Evolutionary conservation across 2,329 filamentous ascomycete species (phyloP).

Genomic region (Ophiostoma ips): DNA sequence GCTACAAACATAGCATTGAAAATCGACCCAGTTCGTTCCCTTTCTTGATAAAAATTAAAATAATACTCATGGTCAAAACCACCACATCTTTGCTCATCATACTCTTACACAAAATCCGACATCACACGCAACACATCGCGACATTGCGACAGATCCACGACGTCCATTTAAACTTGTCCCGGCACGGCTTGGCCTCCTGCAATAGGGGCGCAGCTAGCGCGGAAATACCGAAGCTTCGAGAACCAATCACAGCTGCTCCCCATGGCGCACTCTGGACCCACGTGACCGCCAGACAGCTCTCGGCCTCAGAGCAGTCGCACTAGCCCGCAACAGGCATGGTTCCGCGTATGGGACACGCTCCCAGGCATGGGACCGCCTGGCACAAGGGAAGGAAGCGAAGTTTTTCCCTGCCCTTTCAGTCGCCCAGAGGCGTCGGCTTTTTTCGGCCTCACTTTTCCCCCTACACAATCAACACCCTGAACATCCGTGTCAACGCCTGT

Average conservation of each 20-base stretch:
- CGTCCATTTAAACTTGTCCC: not conserved
- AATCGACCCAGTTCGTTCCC: too few relatives aligned
- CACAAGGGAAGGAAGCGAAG: conserved; percentile 24
- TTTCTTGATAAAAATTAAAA: too few relatives aligned
- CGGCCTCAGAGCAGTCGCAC: conserved; percentile 14
- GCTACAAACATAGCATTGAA: too few relatives aligned
- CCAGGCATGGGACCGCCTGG: not conserved
- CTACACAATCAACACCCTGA: conserved; percentile 25
- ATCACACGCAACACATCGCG: too few relatives aligned
- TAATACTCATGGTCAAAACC: too few relatives aligned
- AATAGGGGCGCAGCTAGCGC: not conserved
- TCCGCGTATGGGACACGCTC: conserved; percentile 5
- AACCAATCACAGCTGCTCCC: conserved; percentile 5
- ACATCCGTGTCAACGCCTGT: conserved; percentile 1
- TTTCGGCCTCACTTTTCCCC: conserved; percentile 17
- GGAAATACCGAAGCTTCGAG: not conserved
- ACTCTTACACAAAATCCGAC: too few relatives aligned
- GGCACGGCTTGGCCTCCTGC: not conserved
- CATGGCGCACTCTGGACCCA: not conserved
- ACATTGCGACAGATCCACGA: too few relatives aligned
- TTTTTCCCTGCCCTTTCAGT: conserved; percentile 26
- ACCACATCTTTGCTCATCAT: too few relatives aligned
- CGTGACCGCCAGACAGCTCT: conserved; percentile 1
- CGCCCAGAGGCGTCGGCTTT: conserved; percentile 1
- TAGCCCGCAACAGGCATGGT: conserved; percentile 19